A percentile compares a stretch with the other conserved stretches of the same genome.
These are phyloP conservation scores for Fusarium liriodendri DNA, from an alignment of 2,329 filamentous ascomycete species.

Conservation along the genomic window DNA sequence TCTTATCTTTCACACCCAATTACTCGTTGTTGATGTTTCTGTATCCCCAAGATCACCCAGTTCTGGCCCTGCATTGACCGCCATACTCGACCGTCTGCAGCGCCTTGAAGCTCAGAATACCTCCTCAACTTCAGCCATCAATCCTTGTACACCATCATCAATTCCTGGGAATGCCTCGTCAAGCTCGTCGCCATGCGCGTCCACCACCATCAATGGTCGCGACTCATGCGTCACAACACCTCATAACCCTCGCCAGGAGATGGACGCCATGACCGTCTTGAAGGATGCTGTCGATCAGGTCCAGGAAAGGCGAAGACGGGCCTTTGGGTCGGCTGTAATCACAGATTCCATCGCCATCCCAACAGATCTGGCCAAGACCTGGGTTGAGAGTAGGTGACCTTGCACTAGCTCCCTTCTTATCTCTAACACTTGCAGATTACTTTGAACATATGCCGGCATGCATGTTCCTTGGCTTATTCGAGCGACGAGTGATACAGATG, in stretches of 20 bases:
- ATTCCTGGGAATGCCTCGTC: slow-evolving; percentile 31
- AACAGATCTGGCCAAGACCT: slow-evolving; percentile 42
- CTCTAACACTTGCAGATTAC: slow-evolving; percentile 33
- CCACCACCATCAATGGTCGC: slow-evolving; percentile 4
- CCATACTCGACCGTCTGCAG: slow-evolving; percentile 46
- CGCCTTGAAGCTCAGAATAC: slow-evolving; percentile 43
- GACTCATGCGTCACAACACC: slow-evolving; percentile 17
- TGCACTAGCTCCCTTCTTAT: accelerated
- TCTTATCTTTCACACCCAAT: not conserved
- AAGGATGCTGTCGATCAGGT: slow-evolving; percentile 46
- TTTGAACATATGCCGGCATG: slow-evolving; percentile 45
- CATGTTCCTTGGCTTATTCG: slow-evolving; percentile 44
- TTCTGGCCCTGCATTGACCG: slow-evolving; percentile 34
- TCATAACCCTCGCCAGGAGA: not conserved
- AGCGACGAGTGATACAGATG: slow-evolving; percentile 43
- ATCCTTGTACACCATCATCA: slow-evolving; percentile 1
- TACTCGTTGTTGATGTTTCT: slow-evolving; percentile 9
- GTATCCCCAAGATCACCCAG: slow-evolving; percentile 14
- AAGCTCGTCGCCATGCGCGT: slow-evolving; percentile 17
- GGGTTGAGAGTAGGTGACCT: slow-evolving; percentile 40
- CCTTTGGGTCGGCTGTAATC: slow-evolving; percentile 34
- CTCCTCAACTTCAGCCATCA: not conserved
- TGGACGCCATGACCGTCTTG: slow-evolving; percentile 44
- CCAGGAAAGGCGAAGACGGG: slow-evolving; percentile 39
- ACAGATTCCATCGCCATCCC: slow-evolving; percentile 42